Percentiles rank a stretch among this genome's conserved stretches.
Evolutionary conservation across 495 filamentous ascomycete species (phyloP).

Genomic region (Tetracladium setigerum): DNA sequence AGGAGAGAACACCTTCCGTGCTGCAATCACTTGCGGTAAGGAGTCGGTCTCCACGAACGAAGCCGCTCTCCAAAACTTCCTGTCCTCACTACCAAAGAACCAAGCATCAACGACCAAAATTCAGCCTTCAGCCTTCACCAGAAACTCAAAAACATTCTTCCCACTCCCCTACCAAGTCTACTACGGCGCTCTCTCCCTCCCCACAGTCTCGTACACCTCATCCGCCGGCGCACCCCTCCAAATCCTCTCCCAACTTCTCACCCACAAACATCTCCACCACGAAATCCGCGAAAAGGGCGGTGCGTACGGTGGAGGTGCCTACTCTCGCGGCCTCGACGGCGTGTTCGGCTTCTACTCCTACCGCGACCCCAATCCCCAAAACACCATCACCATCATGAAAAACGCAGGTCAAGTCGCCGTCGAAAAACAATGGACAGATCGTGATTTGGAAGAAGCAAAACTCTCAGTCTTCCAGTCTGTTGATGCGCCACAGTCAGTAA

Average conservation of each 20-base stretch:
- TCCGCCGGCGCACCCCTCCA: constrained; percentile 68
- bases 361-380: constrained; percentile 91
- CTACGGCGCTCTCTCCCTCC: constrained; percentile 72
- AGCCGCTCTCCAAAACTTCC: constrained; percentile 61
- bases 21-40: constrained; percentile 77
- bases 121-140: constrained; percentile 17
- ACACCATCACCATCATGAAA: constrained; percentile 77
- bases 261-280: constrained; percentile 93
- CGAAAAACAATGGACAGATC: constrained; percentile 75
- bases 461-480: constrained; percentile 90
- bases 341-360: constrained; percentile 94
- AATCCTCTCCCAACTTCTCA: constrained; percentile 87
- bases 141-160: constrained; percentile 72
- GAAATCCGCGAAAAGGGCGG: constrained; percentile 98
- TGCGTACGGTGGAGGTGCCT: constrained; percentile 90
- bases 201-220: constrained; percentile 80
- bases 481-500: constrained; percentile 88
- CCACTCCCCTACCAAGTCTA: constrained; percentile 95
- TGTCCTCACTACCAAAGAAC: constrained; percentile 47
- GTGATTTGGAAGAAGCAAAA: constrained; percentile 92
- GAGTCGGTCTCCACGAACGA: constrained; percentile 67
- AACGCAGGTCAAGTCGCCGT: constrained; percentile 78
- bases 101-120: constrained; percentile 29
- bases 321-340: constrained; percentile 68
- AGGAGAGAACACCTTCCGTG: constrained; percentile 51